A percentile compares a stretch with the other conserved stretches of the same genome.
These are phyloP conservation scores for Quaeritorhiza haematococci DNA, from an alignment of 371 early-diverging fungal species.

Conservation along the genomic window DNA sequence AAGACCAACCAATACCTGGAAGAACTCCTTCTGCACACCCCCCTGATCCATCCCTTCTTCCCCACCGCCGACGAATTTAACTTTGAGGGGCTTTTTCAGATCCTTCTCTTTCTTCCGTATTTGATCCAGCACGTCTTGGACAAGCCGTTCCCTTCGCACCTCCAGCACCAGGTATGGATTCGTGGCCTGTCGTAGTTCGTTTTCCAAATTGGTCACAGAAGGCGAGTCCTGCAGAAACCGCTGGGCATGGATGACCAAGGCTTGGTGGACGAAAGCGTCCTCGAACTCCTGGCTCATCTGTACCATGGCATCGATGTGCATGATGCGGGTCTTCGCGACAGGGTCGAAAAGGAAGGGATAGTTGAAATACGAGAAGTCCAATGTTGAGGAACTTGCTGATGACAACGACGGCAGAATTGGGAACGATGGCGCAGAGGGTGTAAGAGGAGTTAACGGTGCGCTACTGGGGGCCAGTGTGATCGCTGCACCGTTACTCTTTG, in stretches of 20 bases:
- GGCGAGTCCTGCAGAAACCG: constrained; percentile 53
- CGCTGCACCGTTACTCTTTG: neutral
- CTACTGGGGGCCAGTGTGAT: too few relatives aligned
- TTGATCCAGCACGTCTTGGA: constrained; percentile 66
- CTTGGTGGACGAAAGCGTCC: constrained; percentile 66
- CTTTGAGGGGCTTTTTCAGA: constrained; percentile 61
- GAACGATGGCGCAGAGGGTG: too few relatives aligned
- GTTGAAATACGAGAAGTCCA: constrained; percentile 65
- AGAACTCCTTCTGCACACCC: constrained; percentile 71
- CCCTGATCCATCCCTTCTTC: constrained; percentile 91
- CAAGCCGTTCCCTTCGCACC: constrained; percentile 61
- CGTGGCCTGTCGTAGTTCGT: constrained; percentile 79
- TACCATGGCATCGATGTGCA: constrained; percentile 75
- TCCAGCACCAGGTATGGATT: constrained; percentile 78
- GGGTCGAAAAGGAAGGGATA: constrained; percentile 73
- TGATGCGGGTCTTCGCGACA: constrained; percentile 66
- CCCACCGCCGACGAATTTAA: constrained; percentile 66
- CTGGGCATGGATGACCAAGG: constrained; percentile 69
- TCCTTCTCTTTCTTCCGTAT: constrained; percentile 37
- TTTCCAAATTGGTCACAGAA: constrained; percentile 50
- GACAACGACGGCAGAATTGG: constrained; percentile 11
- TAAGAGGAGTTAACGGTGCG: too few relatives aligned
- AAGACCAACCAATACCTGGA: constrained; percentile 54
- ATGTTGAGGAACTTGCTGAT: constrained; percentile 29
- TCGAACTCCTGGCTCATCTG: constrained; percentile 80